Base-by-base conservation (phyloP, 2,329 filamentous ascomycete genomes). In the Penicillium brasilianum region DNA sequence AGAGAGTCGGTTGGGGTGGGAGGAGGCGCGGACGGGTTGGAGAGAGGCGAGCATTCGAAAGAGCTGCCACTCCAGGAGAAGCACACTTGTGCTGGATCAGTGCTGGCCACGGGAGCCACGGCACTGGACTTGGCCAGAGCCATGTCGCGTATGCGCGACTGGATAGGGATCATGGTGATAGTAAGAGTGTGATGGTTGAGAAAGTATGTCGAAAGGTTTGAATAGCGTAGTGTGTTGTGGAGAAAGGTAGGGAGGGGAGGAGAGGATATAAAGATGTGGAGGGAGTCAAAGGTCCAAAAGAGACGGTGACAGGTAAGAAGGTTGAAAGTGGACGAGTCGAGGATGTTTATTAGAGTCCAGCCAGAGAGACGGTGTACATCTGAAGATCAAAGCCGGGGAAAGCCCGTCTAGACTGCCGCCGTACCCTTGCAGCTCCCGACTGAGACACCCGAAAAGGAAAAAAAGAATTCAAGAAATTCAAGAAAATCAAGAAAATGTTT, bases 1-100 rank as follows among this genome's bases (percentile, higher is more conserved):
- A 78, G 66, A 18, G 72, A 71, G 64, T 79, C 74, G 64, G 64
- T 74, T 11, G 75, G 76, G 25, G 76, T 76, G 14, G 77, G 75
- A 34, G 77, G 76, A 20, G 77, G 77, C 18, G 77, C 76, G 20
- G 75, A 74, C 18, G 76, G 76, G 46, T 67, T 71, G 11, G 71
- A 71, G 49, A 69, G 69, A 36, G 68, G 71, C 13, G 73, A 75
- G 43, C 71, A 73, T 58, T 60, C 62, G 41, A 61, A 67, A 3
- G 66, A 66, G 56, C 68, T 70, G 18, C 68, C 65, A 61, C 61
- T 66, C 64, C 64, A 70, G 30, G 59, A 60, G 60, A 70, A 69
- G 53, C 55, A 64, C 11, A 66, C 63, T 49, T 68, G 62, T 13
- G 67, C 68, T 18, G 66, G 65, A 51, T 69, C 68, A 2, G 65